Percentiles rank a stretch among this genome's conserved stretches.
These are phyloP conservation scores for Seiridium unicorne DNA, from an alignment of 2,329 filamentous ascomycete species.

Conservation along the genomic window DNA sequence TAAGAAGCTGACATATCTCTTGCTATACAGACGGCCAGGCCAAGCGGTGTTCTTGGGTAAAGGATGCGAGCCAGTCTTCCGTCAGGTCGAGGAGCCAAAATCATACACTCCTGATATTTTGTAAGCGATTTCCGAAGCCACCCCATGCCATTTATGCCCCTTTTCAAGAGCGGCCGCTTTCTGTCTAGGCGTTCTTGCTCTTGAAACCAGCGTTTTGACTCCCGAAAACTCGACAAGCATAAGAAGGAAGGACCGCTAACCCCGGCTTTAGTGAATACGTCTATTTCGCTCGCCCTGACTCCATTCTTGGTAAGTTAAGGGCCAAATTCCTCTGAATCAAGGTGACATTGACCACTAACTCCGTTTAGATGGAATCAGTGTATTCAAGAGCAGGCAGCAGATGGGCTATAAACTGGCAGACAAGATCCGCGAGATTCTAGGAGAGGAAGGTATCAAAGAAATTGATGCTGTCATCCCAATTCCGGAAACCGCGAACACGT, in stretches of 20 bases:
- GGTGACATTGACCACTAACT: too few relatives aligned
- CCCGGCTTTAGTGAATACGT: slow-evolving; percentile 56
- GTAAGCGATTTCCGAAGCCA: too few relatives aligned
- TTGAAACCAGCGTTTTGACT: too few relatives aligned
- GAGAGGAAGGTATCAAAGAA: slow-evolving; percentile 60
- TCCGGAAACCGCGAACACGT: slow-evolving; percentile 73
- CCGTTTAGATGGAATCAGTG: slow-evolving; percentile 24
- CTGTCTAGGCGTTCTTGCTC: too few relatives aligned
- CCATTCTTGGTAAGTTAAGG: too few relatives aligned
- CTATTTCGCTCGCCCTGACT: slow-evolving; percentile 71
- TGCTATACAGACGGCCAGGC: slow-evolving; percentile 44
- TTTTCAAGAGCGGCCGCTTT: too few relatives aligned
- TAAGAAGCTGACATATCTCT: too few relatives aligned
- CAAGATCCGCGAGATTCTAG: slow-evolving; percentile 62
- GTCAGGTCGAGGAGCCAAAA: slow-evolving; percentile 62
- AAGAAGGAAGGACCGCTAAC: too few relatives aligned
- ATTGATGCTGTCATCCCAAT: slow-evolving; percentile 68
- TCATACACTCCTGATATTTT: slow-evolving; percentile 76
- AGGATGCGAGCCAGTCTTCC: slow-evolving; percentile 66
- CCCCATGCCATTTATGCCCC: too few relatives aligned
- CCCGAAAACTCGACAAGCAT: too few relatives aligned
- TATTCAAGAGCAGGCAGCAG: slow-evolving; percentile 69
- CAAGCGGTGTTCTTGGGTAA: slow-evolving; percentile 78
- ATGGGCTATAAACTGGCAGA: slow-evolving; percentile 76
- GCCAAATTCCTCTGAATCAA: too few relatives aligned